These are phyloP conservation scores for Lactifluus volemus DNA, from an alignment of 768 basidiomycete species.

Conservation along the genomic window DNA sequence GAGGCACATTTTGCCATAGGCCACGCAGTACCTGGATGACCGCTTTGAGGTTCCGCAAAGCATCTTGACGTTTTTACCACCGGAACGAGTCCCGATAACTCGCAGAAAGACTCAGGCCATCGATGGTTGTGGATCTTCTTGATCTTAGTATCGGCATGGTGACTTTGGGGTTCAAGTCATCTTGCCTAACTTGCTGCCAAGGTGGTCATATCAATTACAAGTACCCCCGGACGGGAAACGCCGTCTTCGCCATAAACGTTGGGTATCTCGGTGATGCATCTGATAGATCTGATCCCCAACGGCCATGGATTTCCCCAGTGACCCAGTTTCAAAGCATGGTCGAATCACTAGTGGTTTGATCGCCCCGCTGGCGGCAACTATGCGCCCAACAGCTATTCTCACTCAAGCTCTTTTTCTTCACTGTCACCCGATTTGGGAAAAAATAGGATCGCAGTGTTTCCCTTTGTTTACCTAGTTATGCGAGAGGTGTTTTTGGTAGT, in stretches of 20 bases:
- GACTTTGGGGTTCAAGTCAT: background rate
- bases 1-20: conserved; percentile 11
- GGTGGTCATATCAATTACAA: background rate
- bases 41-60: background rate
- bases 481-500: background rate
- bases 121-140: background rate
- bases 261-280: background rate
- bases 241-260: background rate
- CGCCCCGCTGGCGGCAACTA: background rate
- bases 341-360: background rate
- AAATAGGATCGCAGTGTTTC: background rate
- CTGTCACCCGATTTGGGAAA: background rate
- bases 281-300: background rate
- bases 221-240: background rate
- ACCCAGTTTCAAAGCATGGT: background rate
- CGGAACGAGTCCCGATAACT: background rate
- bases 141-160: background rate
- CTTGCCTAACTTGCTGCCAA: background rate
- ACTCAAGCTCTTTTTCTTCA: background rate
- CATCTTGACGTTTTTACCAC: background rate
- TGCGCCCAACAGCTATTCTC: background rate
- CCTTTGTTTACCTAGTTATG: background rate
- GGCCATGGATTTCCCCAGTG: background rate
- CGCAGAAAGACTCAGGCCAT: background rate
- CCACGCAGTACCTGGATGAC: background rate